Conservation (phyloP, 441 rosid species). For the Gossypium schwendimanii region DNA sequence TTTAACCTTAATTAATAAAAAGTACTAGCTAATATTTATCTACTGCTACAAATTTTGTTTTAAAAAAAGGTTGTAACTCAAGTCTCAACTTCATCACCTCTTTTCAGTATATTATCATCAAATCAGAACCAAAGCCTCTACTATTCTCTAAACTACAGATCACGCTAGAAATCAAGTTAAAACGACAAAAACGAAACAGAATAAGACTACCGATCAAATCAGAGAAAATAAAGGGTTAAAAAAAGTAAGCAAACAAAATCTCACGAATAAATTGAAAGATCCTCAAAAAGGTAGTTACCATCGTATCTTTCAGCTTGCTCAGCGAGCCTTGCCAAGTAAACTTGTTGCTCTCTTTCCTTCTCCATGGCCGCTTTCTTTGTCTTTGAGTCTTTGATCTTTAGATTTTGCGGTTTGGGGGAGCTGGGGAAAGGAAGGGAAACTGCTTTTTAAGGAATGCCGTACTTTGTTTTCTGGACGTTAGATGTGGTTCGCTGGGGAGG, state of each 20-base stretch:
- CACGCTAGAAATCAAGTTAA: background rate
- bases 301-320: constrained; percentile 93
- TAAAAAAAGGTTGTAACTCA: background rate
- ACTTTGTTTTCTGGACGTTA: constrained; percentile 22
- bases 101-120: constrained; percentile 5
- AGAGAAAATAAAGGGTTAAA: background rate
- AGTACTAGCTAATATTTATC: background rate
- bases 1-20: background rate
- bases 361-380: constrained; percentile 34
- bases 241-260: background rate
- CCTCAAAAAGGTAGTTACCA: constrained; percentile 29
- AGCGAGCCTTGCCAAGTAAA: constrained; percentile 75
- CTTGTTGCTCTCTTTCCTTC: constrained; percentile 71
- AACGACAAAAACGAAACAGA: background rate
- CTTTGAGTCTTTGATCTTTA: constrained; percentile 4
- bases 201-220: background rate
- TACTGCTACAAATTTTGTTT: background rate
- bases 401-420: background rate
- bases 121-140: background rate
- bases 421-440: constrained; percentile 12
- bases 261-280: background rate
- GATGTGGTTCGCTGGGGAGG: constrained; percentile 19
- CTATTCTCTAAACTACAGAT: background rate
- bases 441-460: constrained; percentile 4
- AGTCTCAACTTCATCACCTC: background rate